These are phyloP conservation scores for Neurospora sp. DNA, from an alignment of 2,329 filamentous ascomycete genomes.

Conservation along the genomic window DNA sequence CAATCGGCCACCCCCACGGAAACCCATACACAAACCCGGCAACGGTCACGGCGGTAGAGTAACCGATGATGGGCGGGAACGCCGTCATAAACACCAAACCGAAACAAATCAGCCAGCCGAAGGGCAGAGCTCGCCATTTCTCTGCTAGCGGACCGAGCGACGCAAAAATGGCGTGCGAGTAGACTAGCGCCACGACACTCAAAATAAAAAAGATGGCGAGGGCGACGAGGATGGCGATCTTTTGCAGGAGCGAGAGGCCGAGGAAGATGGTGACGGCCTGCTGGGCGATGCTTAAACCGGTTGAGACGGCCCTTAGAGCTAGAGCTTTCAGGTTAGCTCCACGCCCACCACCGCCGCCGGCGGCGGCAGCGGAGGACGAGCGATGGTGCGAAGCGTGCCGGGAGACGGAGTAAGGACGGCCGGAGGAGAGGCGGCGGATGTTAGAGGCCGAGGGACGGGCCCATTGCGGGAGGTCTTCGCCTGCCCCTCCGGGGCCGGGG, in stretches of 20 bases:
- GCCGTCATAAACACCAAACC: conserved; percentile 62
- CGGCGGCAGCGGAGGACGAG: neutral
- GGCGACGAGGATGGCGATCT: conserved; percentile 28
- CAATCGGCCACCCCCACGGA: conserved; percentile 67
- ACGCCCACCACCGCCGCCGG: neutral
- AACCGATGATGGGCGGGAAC: conserved; percentile 82
- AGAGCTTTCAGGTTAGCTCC: neutral
- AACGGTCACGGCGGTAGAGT: conserved; percentile 58
- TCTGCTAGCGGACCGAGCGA: conserved; percentile 63
- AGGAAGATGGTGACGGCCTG: conserved; percentile 8
- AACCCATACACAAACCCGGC: conserved; percentile 48
- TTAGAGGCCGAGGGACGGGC: conserved; percentile 5
- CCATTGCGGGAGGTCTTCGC: neutral
- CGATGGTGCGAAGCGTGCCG: conserved; percentile 2
- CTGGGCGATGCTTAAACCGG: neutral
- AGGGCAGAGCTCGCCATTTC: conserved; percentile 63
- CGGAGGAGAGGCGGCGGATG: conserved; percentile 3
- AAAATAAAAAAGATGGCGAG: conserved; percentile 42
- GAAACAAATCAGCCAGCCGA: conserved; percentile 70
- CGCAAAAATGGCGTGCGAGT: conserved; percentile 70
- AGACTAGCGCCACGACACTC: conserved; percentile 61
- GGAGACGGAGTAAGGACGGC: neutral
- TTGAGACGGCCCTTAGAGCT: neutral
- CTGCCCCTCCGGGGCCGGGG: neutral
- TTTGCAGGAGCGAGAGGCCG: conserved; percentile 8